phyloP scores from a whole-genome alignment of 305 asterid species.

The Caryopteris hybrid region DNA sequence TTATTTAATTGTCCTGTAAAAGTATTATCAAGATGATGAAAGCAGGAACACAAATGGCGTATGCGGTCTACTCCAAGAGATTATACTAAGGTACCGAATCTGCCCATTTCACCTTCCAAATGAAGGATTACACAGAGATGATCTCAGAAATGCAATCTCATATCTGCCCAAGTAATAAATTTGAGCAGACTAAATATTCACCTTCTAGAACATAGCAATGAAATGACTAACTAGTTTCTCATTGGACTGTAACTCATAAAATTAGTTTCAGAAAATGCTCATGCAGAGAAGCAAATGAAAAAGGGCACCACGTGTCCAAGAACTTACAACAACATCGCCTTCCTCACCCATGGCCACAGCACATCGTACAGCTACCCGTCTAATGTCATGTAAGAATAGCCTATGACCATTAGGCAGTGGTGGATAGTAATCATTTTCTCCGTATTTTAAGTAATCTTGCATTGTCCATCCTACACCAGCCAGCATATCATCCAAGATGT shows the following conservation, averaged over 20 bases:
- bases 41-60: too few species aligned
- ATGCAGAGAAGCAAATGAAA: background rate
- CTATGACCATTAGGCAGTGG: conserved; percentile 91
- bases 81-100: too few species aligned
- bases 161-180: background rate
- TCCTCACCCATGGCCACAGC: conserved; percentile 99
- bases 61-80: too few species aligned
- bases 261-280: background rate
- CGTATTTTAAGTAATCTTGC: conserved; percentile 94
- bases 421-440: conserved; percentile 95
- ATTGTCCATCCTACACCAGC: conserved; percentile 94
- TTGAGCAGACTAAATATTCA: background rate
- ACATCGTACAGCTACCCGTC: conserved; percentile 95
- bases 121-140: background rate
- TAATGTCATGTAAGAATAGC: conserved; percentile 85
- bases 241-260: background rate
- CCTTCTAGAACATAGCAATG: background rate
- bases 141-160: too few species aligned
- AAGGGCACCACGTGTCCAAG: conserved; percentile 2
- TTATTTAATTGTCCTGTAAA: too few species aligned
- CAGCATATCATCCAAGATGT: conserved; percentile 93
- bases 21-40: too few species aligned
- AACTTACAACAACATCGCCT: conserved; percentile 93
- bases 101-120: background rate
- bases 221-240: background rate